These are phyloP conservation scores for Crepidotus variabilis DNA, from an alignment of 768 basidiomycete genomes.

Conservation along the genomic window DNA sequence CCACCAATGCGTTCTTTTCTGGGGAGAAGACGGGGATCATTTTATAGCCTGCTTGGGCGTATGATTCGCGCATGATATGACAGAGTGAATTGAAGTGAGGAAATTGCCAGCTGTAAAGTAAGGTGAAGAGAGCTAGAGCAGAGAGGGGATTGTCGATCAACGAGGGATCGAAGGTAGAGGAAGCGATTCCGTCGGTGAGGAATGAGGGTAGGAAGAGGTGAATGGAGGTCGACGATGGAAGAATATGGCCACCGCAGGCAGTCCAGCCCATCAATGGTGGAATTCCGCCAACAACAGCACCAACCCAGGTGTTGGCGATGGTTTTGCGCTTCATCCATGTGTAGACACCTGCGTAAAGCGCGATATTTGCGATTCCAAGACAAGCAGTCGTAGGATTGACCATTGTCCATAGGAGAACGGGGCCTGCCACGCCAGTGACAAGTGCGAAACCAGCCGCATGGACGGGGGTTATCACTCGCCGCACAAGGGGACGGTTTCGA, in stretches of 20 bases:
- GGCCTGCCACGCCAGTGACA: conserved; percentile 74
- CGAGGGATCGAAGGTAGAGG: conserved; percentile 35
- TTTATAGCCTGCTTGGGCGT: conserved; percentile 89
- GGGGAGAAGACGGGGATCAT: conserved; percentile 89
- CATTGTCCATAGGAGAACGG: conserved; percentile 72
- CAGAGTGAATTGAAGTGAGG: conserved; percentile 97
- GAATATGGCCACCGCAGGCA: conserved; percentile 78
- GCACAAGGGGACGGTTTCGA: conserved; percentile 80
- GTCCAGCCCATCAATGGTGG: conserved; percentile 99
- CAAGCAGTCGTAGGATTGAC: conserved; percentile 84
- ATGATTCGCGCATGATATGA: conserved; percentile 79
- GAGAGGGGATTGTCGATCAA: conserved; percentile 78
- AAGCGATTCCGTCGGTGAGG: conserved; percentile 31
- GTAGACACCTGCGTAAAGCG: conserved; percentile 87
- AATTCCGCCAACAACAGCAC: conserved; percentile 85
- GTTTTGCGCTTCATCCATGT: conserved; percentile 88
- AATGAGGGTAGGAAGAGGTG: conserved; percentile 61
- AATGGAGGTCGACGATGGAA: conserved; percentile 59
- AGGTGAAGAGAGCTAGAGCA: conserved; percentile 73
- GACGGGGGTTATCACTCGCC: conserved; percentile 75
- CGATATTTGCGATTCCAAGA: conserved; percentile 81
- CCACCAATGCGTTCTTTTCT: conserved; percentile 76
- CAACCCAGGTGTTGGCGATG: conserved; percentile 90
- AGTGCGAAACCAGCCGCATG: conserved; percentile 82
- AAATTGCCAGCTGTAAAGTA: conserved; percentile 97